phyloP scores from a whole-genome alignment of 169 alveolate genomes.

The Plasmodium blacklocki region DNA sequence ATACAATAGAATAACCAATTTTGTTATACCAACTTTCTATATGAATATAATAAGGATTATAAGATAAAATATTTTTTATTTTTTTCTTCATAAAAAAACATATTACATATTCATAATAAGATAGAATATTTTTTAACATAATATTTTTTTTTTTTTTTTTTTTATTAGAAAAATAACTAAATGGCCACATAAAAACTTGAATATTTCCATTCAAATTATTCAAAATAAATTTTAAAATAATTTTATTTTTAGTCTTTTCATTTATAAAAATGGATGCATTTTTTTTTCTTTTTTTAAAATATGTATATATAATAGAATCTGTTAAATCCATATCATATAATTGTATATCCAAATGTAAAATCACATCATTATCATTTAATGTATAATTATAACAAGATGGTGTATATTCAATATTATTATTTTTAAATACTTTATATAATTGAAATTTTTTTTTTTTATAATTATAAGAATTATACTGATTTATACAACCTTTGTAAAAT shows the following conservation, averaged over 20 bases:
- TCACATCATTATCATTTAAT: conserved; percentile 9
- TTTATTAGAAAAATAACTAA: conserved; percentile 28
- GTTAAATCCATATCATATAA: conserved; percentile 17
- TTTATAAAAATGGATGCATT: not conserved
- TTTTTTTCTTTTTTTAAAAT: conserved; percentile 15
- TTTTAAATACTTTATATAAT: conserved; percentile 25
- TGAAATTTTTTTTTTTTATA: conserved; percentile 21
- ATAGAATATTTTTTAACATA: conserved; percentile 9
- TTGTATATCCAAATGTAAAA: conserved; percentile 39
- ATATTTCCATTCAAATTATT: conserved; percentile 48
- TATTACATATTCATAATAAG: conserved; percentile 14
- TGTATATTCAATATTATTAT: conserved; percentile 15
- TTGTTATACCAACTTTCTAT: conserved; percentile 47
- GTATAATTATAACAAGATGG: conserved; percentile 54
- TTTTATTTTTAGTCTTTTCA: conserved; percentile 22
- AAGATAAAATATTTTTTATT: conserved; percentile 12
- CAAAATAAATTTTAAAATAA: conserved; percentile 44
- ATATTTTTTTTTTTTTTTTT: conserved; percentile 3
- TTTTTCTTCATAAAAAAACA: conserved; percentile 23
- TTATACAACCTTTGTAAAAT: conserved; percentile 43
- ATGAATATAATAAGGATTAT: conserved; percentile 45
- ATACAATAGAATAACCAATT: conserved; percentile 12
- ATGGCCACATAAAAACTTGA: conserved; percentile 48
- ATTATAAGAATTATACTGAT: conserved; percentile 44
- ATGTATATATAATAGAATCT: conserved; percentile 8